Base-by-base conservation (phyloP, 2,329 filamentous ascomycete species). In the Phialocephala subalpina region DNA sequence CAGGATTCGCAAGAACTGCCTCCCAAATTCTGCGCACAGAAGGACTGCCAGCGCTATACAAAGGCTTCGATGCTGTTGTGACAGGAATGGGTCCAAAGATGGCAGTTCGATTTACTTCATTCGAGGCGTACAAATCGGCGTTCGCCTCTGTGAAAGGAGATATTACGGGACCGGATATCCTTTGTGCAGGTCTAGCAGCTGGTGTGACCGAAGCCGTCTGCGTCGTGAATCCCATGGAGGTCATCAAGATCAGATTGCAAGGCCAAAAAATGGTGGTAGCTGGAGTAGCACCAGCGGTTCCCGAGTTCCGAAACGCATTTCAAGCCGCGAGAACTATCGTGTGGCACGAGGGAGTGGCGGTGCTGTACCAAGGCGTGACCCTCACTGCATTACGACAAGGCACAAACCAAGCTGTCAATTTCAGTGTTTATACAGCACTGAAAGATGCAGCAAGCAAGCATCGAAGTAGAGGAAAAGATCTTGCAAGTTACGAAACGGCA, bases 201-300 rank as follows among this genome's bases (percentile, higher is more conserved):
- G 38, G 38, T 42, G 38, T 42, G 12, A 42, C 38, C 18, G 38
- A 42, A n/a, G 38, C 38, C 12, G 14, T 42, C 38, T 42, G 12
- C 38, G 12, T 42, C 38, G 38, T 42, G 38, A 42, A 42, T 12
- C 12, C 38, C 38, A 42, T 42, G 38, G 38, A 42, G 38, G 38
- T 42, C 38, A 42, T 42, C 38, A 42, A 42, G 38, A 42, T 42
- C 38, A 42, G 38, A 42, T 14, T 42, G 38, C 38, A 42, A 42
- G 38, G 38, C 14, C 38, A 42, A 42, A 42, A 12, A n/a, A 12
- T n/a, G 12, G 38, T n/a, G 12, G 18, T n/a, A 14, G 38, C 38
- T 42, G 38, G 38, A 4, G 12, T 12, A 3, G 38, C 14, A 42
- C 12, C 3, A 12, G 14, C 38, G 12, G 38, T n/a, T 6, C 38